Conservation (phyloP, 2,329 filamentous ascomycete genomes). For the Alternaria solani region DNA sequence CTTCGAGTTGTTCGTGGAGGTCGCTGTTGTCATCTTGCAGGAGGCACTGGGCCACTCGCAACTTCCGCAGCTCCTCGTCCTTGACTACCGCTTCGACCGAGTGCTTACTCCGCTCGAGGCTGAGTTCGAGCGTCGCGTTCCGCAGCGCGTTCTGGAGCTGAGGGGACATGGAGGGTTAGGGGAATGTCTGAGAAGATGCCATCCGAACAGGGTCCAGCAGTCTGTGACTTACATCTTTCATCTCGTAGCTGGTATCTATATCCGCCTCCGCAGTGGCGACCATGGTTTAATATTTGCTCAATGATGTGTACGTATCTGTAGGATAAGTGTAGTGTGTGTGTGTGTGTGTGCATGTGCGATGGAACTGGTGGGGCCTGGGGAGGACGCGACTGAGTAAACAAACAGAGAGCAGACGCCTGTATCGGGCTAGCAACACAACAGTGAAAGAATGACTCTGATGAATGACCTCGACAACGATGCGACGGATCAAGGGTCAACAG, state of each 20-base stretch:
- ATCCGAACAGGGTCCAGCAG: slow-evolving; percentile 2
- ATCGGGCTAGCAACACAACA: background rate
- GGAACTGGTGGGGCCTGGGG: slow-evolving; percentile 27
- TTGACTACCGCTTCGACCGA: slow-evolving; percentile 73
- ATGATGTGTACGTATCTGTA: slow-evolving; percentile 21
- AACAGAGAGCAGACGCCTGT: slow-evolving; percentile 29
- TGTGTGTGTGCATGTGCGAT: slow-evolving; percentile 16
- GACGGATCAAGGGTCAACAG: background rate
- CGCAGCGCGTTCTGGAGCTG: slow-evolving; percentile 61
- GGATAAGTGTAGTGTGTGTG: slow-evolving; percentile 24
- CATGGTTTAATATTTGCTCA: slow-evolving; percentile 37
- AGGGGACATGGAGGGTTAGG: slow-evolving; percentile 18
- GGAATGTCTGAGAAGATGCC: slow-evolving; percentile 3
- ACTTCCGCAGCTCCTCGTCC: slow-evolving; percentile 75
- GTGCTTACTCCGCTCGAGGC: slow-evolving; percentile 71
- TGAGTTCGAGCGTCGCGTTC: slow-evolving; percentile 69
- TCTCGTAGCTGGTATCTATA: slow-evolving; percentile 39
- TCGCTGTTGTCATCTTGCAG: slow-evolving; percentile 77
- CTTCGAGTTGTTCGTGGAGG: slow-evolving; percentile 68
- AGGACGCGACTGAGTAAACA: slow-evolving; percentile 47
- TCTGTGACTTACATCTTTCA: slow-evolving; percentile 46
- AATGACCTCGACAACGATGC: background rate
- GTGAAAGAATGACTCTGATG: background rate
- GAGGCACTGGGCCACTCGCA: slow-evolving; percentile 70
- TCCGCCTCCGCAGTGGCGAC: slow-evolving; percentile 36